Base-by-base conservation (phyloP, 352 stramenopile species). In the Halophytophthora batemanensis region DNA sequence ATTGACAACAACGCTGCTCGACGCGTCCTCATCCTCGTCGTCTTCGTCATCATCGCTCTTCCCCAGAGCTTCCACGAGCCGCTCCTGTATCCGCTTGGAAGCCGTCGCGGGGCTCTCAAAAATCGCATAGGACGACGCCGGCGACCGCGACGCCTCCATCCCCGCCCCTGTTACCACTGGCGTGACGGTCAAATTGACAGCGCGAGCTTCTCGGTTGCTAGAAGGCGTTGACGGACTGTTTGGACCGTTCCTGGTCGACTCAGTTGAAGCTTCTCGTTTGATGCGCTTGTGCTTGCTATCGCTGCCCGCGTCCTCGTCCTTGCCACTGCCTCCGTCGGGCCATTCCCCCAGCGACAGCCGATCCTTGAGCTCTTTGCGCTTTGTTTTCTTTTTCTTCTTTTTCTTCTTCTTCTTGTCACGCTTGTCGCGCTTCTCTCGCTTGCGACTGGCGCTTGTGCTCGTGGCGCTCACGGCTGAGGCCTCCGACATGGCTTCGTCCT, bases 331-430 rank as follows among this genome's bases (percentile, higher is more conserved):
- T 7, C 61, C 59, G 13, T 37, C n/a, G 42, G 14, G 13, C 14
- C 66, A 48, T n/a, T 64, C 53, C 6, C 42, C 48, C n/a, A 56
- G 53, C 10, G 53, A 56, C 11, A 63, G 47, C 43, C 51, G 65
- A 17, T 71, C 64, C 25, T 60, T 41, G 40, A 66, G 50, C 25
- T 62, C 49, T 6, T 47, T 74, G 19, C 64, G 57, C n/a, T 65
- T 77, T 37, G 66, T 50, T 38, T 68, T 76, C 37, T 69, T 64
- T 49, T 62, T 69, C 56, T 66, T 81, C 33, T 65, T 77, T 53
- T 77, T 82, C 41, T 78, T 77, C 40, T 70, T 66, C 60, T 86
- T 82, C 43, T 79, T 82, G 25, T 82, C 73, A 21, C 68, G 56
- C 45, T 82, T 82, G 45, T 81, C 72, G 13, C 66, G 67, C 49